Conservation (phyloP, 108 stramenopile species). For the Conticribra guillardii region DNA sequence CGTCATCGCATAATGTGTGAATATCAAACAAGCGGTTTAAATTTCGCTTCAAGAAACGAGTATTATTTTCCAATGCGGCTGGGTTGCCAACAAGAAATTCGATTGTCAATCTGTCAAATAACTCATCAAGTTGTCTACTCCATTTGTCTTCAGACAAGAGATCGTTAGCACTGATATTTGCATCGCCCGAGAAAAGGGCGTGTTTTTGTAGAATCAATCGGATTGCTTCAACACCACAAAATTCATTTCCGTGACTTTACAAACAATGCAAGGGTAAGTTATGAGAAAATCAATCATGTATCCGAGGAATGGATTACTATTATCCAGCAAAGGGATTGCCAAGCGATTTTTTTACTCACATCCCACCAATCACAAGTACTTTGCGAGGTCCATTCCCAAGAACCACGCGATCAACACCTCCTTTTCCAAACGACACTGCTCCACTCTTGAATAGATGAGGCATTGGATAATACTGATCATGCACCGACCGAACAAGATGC, state of each 20-base stretch:
- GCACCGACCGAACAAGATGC: not conserved
- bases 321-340: not conserved
- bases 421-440: slow-evolving; percentile 34
- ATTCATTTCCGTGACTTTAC: slow-evolving; percentile 34
- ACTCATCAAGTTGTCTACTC: slow-evolving; percentile 16
- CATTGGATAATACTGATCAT: slow-evolving; percentile 20
- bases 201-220: slow-evolving; percentile 34
- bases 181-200: slow-evolving; percentile 22
- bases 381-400: slow-evolving; percentile 32
- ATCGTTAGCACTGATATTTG: slow-evolving; percentile 15
- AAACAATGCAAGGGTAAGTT: not conserved
- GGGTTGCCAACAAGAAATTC: slow-evolving; percentile 44
- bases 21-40: slow-evolving; percentile 39
- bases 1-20: slow-evolving; percentile 34
- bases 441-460: slow-evolving; percentile 1
- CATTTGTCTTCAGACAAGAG: slow-evolving; percentile 30
- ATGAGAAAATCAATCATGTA: not conserved
- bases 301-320: no score
- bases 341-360: slow-evolving; percentile 24
- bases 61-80: slow-evolving; percentile 27
- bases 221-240: slow-evolving; percentile 36
- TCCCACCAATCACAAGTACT: slow-evolving; percentile 43
- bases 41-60: slow-evolving; percentile 28
- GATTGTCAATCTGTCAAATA: slow-evolving; percentile 37
- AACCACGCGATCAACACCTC: slow-evolving; percentile 40